Evolutionary conservation across 345 rosid species (phyloP).

Genomic region (Eucalyptus viminalis): DNA sequence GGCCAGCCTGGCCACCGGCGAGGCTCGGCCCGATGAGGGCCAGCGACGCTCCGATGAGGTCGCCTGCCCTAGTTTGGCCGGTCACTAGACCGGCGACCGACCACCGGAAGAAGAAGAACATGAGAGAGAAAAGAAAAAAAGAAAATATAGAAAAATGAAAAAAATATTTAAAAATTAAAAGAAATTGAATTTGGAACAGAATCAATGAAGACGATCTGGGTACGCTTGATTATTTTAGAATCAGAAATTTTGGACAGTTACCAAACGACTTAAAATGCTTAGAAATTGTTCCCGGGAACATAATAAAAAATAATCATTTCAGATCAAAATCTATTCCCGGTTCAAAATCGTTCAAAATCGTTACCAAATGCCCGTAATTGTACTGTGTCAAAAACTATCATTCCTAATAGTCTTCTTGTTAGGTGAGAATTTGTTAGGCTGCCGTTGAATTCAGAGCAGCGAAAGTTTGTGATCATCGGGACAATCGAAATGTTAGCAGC

Average conservation of each 20-base stretch:
- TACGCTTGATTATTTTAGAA: no score
- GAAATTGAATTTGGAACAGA: accelerated
- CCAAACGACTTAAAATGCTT: no score
- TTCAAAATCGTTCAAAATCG: no score
- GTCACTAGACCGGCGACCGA: no score
- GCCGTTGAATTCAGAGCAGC: neutral
- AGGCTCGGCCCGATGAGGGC: no score
- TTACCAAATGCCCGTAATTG: accelerated
- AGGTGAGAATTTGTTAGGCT: neutral
- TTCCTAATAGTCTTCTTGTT: neutral
- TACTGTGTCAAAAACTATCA: neutral
- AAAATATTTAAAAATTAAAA: no score
- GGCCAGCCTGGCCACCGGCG: accelerated
- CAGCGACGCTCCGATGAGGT: accelerated
- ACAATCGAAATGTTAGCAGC: neutral
- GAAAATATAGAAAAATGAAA: accelerated
- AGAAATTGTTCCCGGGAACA: accelerated
- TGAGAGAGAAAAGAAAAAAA: no score
- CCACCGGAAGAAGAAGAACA: no score
- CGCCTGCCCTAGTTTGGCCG: accelerated
- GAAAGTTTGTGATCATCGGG: neutral
- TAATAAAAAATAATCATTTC: no score
- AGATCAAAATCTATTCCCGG: accelerated
- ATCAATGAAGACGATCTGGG: no score
- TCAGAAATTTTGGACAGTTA: no score